These are phyloP conservation scores for Leccinum pallidistipes DNA, from an alignment of 1,284 basidiomycete genomes.

Conservation along the genomic window DNA sequence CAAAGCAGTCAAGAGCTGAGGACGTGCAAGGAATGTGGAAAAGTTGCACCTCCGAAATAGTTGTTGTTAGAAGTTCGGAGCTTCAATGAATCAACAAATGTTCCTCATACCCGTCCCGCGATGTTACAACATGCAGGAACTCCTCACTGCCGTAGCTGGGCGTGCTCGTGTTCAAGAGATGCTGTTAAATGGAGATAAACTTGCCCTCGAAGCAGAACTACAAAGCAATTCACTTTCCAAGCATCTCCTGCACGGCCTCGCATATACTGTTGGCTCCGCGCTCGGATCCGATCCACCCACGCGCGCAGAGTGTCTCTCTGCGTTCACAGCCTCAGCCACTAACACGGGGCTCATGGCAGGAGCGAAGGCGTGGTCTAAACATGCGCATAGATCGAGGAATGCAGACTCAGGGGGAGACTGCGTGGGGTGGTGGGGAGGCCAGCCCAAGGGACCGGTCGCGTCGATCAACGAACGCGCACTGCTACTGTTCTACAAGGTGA, in stretches of 20 bases:
- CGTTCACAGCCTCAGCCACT: slow-evolving; percentile 46
- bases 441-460: slow-evolving; percentile 43
- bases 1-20: slow-evolving; percentile 59
- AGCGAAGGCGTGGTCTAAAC: slow-evolving; percentile 61
- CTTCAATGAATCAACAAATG: slow-evolving; percentile 14
- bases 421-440: slow-evolving; percentile 51
- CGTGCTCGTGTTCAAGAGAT: slow-evolving; percentile 32
- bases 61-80: slow-evolving; percentile 11
- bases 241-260: slow-evolving; percentile 51
- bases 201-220: slow-evolving; percentile 10
- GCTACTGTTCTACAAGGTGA: slow-evolving; percentile 49
- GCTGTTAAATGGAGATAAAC: slow-evolving; percentile 5
- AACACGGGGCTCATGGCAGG: slow-evolving; percentile 51
- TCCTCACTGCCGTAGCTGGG: slow-evolving; percentile 37
- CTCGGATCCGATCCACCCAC: slow-evolving; percentile 45
- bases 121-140: slow-evolving; percentile 45
- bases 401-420: slow-evolving; percentile 7
- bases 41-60: slow-evolving; percentile 64
- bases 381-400: slow-evolving; percentile 48
- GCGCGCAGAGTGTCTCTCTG: slow-evolving; percentile 43
- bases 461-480: slow-evolving; percentile 51
- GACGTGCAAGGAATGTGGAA: slow-evolving; percentile 70
- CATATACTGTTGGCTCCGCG: slow-evolving; percentile 58
- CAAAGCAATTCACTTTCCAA: slow-evolving; percentile 35
- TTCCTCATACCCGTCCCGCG: slow-evolving; percentile 29